Percentiles rank a stretch among this genome's conserved stretches.
Conservation (phyloP, 1,139 yeast species). For the Debaryomyces sp. region DNA sequence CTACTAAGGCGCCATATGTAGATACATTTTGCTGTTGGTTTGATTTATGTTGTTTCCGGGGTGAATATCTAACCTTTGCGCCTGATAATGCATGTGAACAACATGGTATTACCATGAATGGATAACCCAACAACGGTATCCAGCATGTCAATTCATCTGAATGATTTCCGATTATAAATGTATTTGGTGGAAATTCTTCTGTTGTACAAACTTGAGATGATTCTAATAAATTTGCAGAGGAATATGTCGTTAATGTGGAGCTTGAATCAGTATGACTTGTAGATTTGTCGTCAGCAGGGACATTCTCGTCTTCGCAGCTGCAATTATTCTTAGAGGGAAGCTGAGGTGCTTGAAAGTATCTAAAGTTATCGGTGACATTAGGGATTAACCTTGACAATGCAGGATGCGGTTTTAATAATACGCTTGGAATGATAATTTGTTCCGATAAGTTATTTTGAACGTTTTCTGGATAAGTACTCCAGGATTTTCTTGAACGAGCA, state of each 20-base stretch:
- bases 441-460: constrained; percentile 64
- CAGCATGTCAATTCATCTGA: constrained; percentile 95
- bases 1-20: constrained; percentile 81
- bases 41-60: constrained; percentile 25
- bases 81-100: constrained; percentile 90
- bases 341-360: constrained; percentile 54
- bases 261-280: constrained; percentile 12
- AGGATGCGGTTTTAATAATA: constrained; percentile 70
- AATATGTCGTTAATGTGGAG: constrained; percentile 42
- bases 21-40: constrained; percentile 37
- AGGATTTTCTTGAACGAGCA: constrained; percentile 86
- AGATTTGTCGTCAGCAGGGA: constrained; percentile 7
- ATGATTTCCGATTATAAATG: constrained; percentile 91
- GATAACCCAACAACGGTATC: constrained; percentile 86
- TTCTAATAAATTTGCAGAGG: constrained; percentile 51
- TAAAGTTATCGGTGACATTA: constrained; percentile 57
- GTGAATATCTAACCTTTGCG: constrained; percentile 63
- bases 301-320: constrained; percentile 2
- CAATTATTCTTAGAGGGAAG: constrained; percentile 15
- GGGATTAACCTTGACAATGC: constrained; percentile 57
- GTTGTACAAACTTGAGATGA: constrained; percentile 65
- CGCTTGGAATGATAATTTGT: constrained; percentile 78
- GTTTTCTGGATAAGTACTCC: constrained; percentile 70
- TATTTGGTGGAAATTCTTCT: constrained; percentile 65
- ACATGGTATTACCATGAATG: constrained; percentile 92